These are phyloP conservation scores for Candida dubliniensis DNA, from an alignment of 1,139 yeast species.

Conservation along the genomic window DNA sequence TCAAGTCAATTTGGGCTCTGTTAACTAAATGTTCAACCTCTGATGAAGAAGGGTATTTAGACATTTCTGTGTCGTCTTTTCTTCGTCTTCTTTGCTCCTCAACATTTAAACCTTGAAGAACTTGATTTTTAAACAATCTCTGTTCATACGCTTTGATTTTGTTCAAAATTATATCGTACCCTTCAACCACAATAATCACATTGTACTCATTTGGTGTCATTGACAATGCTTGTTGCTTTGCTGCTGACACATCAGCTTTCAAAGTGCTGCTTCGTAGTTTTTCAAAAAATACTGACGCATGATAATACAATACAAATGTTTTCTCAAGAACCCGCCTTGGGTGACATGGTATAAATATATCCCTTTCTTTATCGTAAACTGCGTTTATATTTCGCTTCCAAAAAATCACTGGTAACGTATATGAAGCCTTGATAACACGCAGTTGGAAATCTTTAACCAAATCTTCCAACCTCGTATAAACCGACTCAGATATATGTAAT, in stretches of 20 bases:
- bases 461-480: slow-evolving; percentile 7
- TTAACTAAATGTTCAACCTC: slow-evolving; percentile 36
- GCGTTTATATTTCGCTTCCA: slow-evolving; percentile 42
- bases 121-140: slow-evolving; percentile 43
- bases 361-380: slow-evolving; percentile 43
- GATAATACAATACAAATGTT: slow-evolving; percentile 43
- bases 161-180: slow-evolving; percentile 45
- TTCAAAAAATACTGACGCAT: slow-evolving; percentile 45
- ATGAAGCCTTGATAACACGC: slow-evolving; percentile 6
- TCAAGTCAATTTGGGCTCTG: slow-evolving; percentile 29
- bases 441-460: slow-evolving; percentile 7
- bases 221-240: slow-evolving; percentile 4
- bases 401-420: slow-evolving; percentile 28
- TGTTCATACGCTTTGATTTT: slow-evolving; percentile 48
- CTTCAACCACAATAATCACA: slow-evolving; percentile 49
- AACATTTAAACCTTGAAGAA: slow-evolving; percentile 24
- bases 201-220: slow-evolving; percentile 11
- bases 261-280: slow-evolving; percentile 29
- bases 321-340: slow-evolving; percentile 42
- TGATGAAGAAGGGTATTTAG: slow-evolving; percentile 30
- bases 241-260: slow-evolving; percentile 5
- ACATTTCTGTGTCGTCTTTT: slow-evolving; percentile 13
- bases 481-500: slow-evolving; percentile 25
- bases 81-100: slow-evolving; percentile 7
- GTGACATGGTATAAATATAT: slow-evolving; percentile 54